Percentiles rank a stretch among this genome's conserved stretches.
These are phyloP conservation scores for Neurospora sp. DNA, from an alignment of 495 filamentous ascomycete genomes.

Conservation along the genomic window DNA sequence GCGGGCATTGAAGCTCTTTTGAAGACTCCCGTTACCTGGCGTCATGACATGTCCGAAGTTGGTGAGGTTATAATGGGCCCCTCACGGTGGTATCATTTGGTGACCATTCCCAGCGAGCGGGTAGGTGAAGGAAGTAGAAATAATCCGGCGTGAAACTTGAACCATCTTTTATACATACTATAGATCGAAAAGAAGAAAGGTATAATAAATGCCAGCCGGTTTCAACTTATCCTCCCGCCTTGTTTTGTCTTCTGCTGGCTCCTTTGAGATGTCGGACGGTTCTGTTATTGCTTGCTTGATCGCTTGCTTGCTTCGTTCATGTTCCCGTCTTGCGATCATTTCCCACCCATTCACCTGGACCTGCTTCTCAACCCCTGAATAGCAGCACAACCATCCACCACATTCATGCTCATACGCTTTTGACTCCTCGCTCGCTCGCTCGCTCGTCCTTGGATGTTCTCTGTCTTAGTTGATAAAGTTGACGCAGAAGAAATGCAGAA, in stretches of 20 bases:
- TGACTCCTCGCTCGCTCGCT: background rate
- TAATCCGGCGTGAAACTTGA: background rate
- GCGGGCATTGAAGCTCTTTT: background rate
- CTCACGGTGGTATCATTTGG: background rate
- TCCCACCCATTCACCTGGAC: background rate
- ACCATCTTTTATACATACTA: background rate
- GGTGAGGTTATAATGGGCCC: background rate
- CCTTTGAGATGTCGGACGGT: background rate
- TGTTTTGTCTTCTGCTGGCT: background rate
- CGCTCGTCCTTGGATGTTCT: background rate
- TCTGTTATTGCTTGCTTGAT: background rate
- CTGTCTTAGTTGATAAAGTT: slow-evolving; percentile 89
- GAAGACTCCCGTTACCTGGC: background rate
- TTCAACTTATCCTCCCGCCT: background rate
- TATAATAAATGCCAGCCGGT: background rate
- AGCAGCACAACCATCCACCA: background rate
- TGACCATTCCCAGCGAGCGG: background rate
- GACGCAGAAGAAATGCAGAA: slow-evolving; percentile 97
- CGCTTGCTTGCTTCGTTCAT: background rate
- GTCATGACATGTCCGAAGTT: background rate
- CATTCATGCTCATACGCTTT: background rate
- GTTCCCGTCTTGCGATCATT: background rate
- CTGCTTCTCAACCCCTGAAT: background rate
- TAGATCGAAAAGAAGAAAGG: background rate
- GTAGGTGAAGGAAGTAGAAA: background rate